These are phyloP conservation scores for Macrophomina pseudophaseolina DNA, from an alignment of 2,329 filamentous ascomycete genomes.

Conservation along the genomic window DNA sequence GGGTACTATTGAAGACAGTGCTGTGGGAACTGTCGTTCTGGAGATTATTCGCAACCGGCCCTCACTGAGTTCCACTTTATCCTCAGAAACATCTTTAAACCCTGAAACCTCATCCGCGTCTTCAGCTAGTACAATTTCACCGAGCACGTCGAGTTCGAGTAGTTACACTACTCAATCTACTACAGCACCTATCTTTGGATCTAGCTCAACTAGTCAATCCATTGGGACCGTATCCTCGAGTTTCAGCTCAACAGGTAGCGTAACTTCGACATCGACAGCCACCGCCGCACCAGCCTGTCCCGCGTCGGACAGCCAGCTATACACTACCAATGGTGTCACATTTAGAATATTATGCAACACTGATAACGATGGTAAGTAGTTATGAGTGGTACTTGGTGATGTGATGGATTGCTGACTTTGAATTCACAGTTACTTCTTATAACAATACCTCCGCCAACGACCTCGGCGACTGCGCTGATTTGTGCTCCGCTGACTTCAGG, in stretches of 20 bases:
- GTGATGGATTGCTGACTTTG: not conserved
- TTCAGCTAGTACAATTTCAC: not conserved
- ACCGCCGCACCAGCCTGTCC: not conserved
- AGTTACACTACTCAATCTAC: not conserved
- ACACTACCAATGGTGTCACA: not conserved
- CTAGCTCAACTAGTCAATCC: not conserved
- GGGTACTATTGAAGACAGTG: not conserved
- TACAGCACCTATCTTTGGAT: too few relatives aligned
- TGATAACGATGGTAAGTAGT: constrained; percentile 1
- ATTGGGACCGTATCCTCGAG: not conserved
- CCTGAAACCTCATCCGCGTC: not conserved
- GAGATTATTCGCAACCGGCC: not conserved
- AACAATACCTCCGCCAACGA: not conserved
- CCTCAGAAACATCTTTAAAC: not conserved
- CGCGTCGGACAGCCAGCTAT: not conserved
- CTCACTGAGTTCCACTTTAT: not conserved
- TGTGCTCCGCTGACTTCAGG: not conserved
- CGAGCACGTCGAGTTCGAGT: not conserved
- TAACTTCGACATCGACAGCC: not conserved
- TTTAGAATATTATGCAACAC: not conserved
- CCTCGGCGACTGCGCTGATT: not conserved
- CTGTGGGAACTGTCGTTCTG: not conserved
- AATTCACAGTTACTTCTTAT: not conserved
- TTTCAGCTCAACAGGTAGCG: not conserved
- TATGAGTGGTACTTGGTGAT: too few relatives aligned